A percentile compares a stretch with the other conserved stretches of the same genome.
Conservation (phyloP, 2,329 filamentous ascomycete genomes). For the Ilyonectria destructans region DNA sequence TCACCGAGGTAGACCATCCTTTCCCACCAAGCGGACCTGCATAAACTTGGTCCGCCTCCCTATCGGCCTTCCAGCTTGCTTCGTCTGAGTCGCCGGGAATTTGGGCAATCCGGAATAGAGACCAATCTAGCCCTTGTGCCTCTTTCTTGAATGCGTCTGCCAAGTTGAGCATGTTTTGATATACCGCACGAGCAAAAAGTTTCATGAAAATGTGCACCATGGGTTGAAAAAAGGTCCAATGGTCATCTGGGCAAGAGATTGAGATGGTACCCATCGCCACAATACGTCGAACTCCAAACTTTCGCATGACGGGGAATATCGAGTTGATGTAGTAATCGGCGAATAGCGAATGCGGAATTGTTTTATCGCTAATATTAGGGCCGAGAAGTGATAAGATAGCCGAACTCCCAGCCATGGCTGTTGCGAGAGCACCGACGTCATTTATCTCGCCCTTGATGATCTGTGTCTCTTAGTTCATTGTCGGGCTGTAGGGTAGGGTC, state of each 20-base stretch:
- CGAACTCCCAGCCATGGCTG: slow-evolving; percentile 21
- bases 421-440: slow-evolving; percentile 28
- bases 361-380: neutral
- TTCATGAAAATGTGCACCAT: slow-evolving; percentile 32
- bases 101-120: slow-evolving; percentile 45
- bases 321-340: slow-evolving; percentile 22
- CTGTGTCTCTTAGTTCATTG: slow-evolving; percentile 26
- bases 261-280: slow-evolving; percentile 55
- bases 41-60: slow-evolving; percentile 41
- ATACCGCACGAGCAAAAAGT: slow-evolving; percentile 33
- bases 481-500: slow-evolving; percentile 1
- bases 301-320: slow-evolving; percentile 32
- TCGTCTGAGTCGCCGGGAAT: slow-evolving; percentile 50
- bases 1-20: slow-evolving; percentile 37
- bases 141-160: slow-evolving; percentile 42
- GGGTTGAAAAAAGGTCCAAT: slow-evolving; percentile 35
- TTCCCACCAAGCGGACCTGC: slow-evolving; percentile 41
- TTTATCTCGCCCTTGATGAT: slow-evolving; percentile 47
- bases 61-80: slow-evolving; percentile 48
- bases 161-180: slow-evolving; percentile 41
- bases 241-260: slow-evolving; percentile 46
- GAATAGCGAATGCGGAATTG: neutral
- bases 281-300: slow-evolving; percentile 46
- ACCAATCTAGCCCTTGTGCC: slow-evolving; percentile 49
- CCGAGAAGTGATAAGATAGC: slow-evolving; percentile 36